Evolutionary conservation across 2,329 filamentous ascomycete species (phyloP).

Genomic region (Orbilia oligospora): DNA sequence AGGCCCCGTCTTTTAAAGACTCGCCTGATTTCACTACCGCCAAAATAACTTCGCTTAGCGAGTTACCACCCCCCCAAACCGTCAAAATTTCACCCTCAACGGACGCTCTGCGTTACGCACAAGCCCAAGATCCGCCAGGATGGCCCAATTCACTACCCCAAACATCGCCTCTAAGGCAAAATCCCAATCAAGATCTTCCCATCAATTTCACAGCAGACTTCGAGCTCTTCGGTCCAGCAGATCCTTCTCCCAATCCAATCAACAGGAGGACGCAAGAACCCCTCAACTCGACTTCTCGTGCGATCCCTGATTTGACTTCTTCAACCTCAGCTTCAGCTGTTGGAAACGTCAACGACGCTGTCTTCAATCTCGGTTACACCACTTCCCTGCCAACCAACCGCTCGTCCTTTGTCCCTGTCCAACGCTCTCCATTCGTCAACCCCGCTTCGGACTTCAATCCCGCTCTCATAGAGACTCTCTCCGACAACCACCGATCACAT

Average conservation of each 20-base stretch:
- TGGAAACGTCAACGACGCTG: slow-evolving; percentile 35
- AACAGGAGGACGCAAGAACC: slow-evolving; percentile 8
- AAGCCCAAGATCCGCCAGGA: slow-evolving; percentile 61
- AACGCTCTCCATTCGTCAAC: slow-evolving; percentile 52
- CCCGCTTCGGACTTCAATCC: slow-evolving; percentile 48
- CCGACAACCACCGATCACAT: slow-evolving; percentile 42
- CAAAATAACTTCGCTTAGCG: slow-evolving; percentile 60
- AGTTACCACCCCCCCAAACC: slow-evolving; percentile 51
- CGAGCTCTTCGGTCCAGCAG: slow-evolving; percentile 56
- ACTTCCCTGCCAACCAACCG: slow-evolving; percentile 50
- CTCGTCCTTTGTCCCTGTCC: slow-evolving; percentile 41
- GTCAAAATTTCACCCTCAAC: slow-evolving; percentile 61
- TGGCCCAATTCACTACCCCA: slow-evolving; percentile 51
- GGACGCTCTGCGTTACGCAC: slow-evolving; percentile 60
- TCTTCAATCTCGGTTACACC: slow-evolving; percentile 60
- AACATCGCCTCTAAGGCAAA: slow-evolving; percentile 38
- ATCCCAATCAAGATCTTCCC: slow-evolving; percentile 7
- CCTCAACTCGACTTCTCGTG: slow-evolving; percentile 42
- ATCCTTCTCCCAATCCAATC: slow-evolving; percentile 3
- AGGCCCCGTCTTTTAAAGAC: slow-evolving; percentile 53
- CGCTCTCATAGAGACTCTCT: slow-evolving; percentile 54
- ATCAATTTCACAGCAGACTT: slow-evolving; percentile 55
- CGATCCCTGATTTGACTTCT: slow-evolving; percentile 38
- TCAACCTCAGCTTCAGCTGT: background rate
- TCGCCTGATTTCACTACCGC: slow-evolving; percentile 51